Evolutionary conservation across 192 early-diverging fungal genomes (phyloP).

Genomic region (Piromyces finnis): DNA sequence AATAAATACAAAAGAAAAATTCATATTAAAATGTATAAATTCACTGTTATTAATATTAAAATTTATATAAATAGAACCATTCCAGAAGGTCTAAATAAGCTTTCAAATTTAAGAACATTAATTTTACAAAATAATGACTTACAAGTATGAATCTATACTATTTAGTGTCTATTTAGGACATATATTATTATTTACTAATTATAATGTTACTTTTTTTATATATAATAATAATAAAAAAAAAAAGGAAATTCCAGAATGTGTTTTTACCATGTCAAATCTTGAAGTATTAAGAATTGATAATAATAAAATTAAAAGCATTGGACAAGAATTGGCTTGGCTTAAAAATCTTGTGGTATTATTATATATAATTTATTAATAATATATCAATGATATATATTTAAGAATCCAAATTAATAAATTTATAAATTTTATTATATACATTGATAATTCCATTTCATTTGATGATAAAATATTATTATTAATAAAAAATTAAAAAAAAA

Average conservation of each 20-base stretch:
- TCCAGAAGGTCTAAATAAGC: background rate
- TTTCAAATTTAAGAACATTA: background rate
- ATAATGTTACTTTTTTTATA: background rate
- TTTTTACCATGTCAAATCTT: background rate
- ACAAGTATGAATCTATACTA: background rate
- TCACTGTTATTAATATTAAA: too few species aligned
- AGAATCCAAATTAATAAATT: too few species aligned
- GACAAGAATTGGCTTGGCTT: background rate
- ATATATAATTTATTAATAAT: background rate
- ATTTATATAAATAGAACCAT: too few species aligned
- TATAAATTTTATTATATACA: too few species aligned
- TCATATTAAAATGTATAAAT: background rate
- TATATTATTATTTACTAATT: background rate
- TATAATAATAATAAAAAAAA: background rate
- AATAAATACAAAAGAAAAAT: too few species aligned
- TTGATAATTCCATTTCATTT: too few species aligned
- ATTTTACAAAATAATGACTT: background rate
- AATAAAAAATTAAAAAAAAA: too few species aligned
- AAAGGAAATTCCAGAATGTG: background rate
- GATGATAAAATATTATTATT: too few species aligned
- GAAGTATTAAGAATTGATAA: background rate
- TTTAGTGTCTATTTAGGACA: too few species aligned
- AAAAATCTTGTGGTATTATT: background rate
- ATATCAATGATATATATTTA: too few species aligned
- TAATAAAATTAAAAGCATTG: background rate